Base-by-base conservation (phyloP, 2,329 filamentous ascomycete species). In the Paracorniculantispora psalliotae region DNA sequence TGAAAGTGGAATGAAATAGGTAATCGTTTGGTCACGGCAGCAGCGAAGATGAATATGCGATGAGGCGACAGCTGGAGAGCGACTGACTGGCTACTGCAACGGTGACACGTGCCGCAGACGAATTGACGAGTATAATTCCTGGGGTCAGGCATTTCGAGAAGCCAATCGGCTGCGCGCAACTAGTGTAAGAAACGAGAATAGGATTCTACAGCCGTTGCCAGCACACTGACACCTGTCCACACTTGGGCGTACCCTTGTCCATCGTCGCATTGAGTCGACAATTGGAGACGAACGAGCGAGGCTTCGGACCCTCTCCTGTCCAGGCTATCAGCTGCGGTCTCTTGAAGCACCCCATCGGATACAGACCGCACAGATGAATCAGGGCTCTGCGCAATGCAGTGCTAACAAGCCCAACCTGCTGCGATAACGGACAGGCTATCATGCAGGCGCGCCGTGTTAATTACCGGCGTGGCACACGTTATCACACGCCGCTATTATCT, bases 401-500 rank as follows among this genome's bases (percentile, higher is more conserved):
- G 52, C 44, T 19, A 12, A 28, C 54, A 21, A 15, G n/a, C 23
- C 9, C 44, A 26, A 43, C 17, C 12, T 39, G 43, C 44, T 21
- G 44, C 44, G 43, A 56, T 49, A 49, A 15, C 23, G 26, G 28
- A 25, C 19, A n/a, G 51, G 39, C 28, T 46, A 33, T 12, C 23
- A 21, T 28, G 33, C 44, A 57, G 33, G 30, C 47, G 28, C 47
- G n/a, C 37, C 28, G 28, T 39, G 28, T 37, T 57, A 23, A 41
- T 48, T 43, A 49, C 23, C 44, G 23, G 54, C 13, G 33, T 57
- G 54, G 54, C 54, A 17, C n/a, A 23, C 44, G 37, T 41, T 57
- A 57, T 49, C 44, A 57, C 33, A 33, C n/a, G 30, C 23, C 12
- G 41, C 25, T 49, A 41, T 43, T 23, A 41, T 41, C 54, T n/a